Percentiles rank a stretch among this genome's conserved stretches.
Conservation (phyloP, 2,329 filamentous ascomycete species). For the Aspergillus aculeatinus region DNA sequence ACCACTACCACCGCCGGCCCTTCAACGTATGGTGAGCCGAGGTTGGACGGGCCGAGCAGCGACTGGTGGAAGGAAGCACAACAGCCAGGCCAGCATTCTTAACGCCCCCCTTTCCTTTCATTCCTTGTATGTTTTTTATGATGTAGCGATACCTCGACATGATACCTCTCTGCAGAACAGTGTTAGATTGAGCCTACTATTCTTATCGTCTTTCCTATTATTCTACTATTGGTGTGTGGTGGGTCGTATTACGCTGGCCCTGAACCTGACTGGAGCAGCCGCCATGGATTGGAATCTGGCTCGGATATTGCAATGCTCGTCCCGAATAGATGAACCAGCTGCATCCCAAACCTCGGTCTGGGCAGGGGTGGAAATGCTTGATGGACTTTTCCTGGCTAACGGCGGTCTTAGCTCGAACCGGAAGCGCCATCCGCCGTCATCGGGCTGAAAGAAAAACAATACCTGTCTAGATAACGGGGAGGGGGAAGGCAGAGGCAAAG, state of each 20-base stretch:
- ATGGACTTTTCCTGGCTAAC: neutral
- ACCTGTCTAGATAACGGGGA: neutral
- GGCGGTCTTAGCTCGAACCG: neutral
- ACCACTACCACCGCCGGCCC: conserved; percentile 18
- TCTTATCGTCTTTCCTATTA: neutral
- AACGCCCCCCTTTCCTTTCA: neutral
- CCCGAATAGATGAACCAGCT: conserved; percentile 2
- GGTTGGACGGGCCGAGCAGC: conserved; percentile 5
- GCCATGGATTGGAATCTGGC: neutral
- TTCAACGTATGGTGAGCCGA: conserved; percentile 10
- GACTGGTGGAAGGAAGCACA: conserved; percentile 13
- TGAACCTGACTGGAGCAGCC: neutral
- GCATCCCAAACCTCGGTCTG: neutral
- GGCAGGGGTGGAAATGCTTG: neutral
- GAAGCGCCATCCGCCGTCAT: neutral
- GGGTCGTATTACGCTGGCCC: neutral
- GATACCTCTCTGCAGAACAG: conserved; percentile 17
- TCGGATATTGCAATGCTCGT: neutral
- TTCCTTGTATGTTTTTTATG: conserved; percentile 4
- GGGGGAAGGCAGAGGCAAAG: neutral
- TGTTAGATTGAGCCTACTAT: neutral
- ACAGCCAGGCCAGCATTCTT: conserved; percentile 8
- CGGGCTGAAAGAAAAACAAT: neutral
- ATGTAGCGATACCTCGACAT: conserved; percentile 16
- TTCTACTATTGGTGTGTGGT: neutral